Evolutionary conservation across 139 green algal species (phyloP).

Genomic region (Astrephomene gubernaculifera): DNA sequence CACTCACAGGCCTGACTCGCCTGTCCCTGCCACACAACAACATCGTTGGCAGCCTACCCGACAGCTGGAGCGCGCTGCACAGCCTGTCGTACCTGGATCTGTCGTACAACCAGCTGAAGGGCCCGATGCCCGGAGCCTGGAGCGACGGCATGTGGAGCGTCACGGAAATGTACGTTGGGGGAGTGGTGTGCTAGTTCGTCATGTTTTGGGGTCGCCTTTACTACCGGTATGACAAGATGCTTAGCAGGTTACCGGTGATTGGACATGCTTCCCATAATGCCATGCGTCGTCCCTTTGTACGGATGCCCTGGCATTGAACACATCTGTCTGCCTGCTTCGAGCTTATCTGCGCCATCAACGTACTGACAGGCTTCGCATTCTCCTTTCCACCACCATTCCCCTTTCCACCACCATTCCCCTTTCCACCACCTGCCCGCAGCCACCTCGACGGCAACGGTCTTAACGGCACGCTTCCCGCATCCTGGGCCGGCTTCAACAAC

Average conservation of each 20-base stretch:
- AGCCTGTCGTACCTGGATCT: constrained; percentile 4
- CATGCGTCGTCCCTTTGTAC: too few species aligned
- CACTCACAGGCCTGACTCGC: neutral
- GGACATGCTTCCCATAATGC: too few species aligned
- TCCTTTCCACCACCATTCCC: too few species aligned
- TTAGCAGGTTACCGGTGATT: too few species aligned
- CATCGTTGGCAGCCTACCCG: neutral
- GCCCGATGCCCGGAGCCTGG: constrained; percentile 2
- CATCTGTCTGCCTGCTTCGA: too few species aligned
- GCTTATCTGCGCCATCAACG: too few species aligned
- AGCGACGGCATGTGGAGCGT: neutral
- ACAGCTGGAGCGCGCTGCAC: neutral
- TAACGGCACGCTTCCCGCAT: constrained; percentile 11
- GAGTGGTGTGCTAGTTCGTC: too few species aligned
- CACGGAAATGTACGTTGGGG: neutral
- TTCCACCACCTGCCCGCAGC: neutral
- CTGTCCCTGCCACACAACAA: neutral
- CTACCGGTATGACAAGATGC: too few species aligned
- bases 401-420: neutral
- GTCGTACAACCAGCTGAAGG: constrained; percentile 11
- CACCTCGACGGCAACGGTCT: constrained; percentile 8
- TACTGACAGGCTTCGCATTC: too few species aligned
- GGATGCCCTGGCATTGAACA: too few species aligned
- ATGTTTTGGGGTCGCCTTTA: too few species aligned
- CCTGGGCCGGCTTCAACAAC: neutral